Evolutionary conservation across 2,329 filamentous ascomycete species (phyloP), one percentile per base, ranked within the genome.

Genomic region (Clonostachys sp.): DNA sequence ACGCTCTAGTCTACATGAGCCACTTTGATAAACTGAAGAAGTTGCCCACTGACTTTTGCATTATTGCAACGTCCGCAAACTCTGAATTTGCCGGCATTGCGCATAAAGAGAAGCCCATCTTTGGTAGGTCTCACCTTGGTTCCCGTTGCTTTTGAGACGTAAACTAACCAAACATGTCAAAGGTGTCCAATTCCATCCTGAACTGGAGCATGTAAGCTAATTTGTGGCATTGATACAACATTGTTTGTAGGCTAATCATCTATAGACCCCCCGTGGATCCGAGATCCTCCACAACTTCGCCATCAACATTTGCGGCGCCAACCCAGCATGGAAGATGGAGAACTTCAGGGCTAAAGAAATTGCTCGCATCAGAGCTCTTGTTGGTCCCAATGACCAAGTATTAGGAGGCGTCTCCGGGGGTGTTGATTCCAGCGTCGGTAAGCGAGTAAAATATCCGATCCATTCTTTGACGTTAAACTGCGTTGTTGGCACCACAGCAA

Each of bases 141-240:
- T 50, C 20, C 39, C 14, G 13, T 40, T 39, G 20, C 18, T 7
- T 20, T n/a, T 5, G 36, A n/a, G 34, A 50, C 55, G 24, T 53
- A 16, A 42, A 20, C 16, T 34, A 38, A 47, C 16, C 20, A 34
- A 44, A 18, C 7, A n/a, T 12, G 36, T 18, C 16, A 50, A 44
- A 66, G 70, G 87, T 47, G 80, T 96, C 42, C 91, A 96, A 62
- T 92, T 96, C 65, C 91, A 96, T 66, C 91, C 91, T 1, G 91
- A 96, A 64, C 79, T 96, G 34, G 53, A 56, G 49, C 51, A 65
- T 45, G 58, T 62, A 57, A 20, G 17, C 46, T 40, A 38, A 44
- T 33, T 24, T 9, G 9, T 30, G 1, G 24, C 24, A 4, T 30
- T 30, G 24, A 30, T 30, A 30, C 24, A 30, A 45, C 5, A 33